Evolutionary conservation across 768 basidiomycete species (phyloP).

Genomic region (Russula dissimulans): DNA sequence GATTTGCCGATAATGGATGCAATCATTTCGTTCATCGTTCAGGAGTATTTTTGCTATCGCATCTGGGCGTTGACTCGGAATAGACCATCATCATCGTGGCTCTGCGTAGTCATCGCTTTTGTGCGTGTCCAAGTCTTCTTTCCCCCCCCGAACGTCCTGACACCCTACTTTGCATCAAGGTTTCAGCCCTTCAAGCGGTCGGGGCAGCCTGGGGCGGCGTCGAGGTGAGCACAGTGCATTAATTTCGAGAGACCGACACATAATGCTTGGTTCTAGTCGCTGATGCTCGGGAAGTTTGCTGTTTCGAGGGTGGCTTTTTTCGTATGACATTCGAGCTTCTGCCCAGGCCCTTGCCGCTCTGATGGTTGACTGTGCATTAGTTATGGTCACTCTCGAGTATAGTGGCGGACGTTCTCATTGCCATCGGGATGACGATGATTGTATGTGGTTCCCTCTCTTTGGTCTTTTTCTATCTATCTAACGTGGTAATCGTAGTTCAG

Average conservation of each 20-base stretch:
- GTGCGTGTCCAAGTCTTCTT: not conserved
- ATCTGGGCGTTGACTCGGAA: slow-evolving; percentile 22
- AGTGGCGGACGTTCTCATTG: slow-evolving; percentile 10
- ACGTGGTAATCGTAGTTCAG: not conserved
- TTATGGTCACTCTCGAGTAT: slow-evolving; percentile 8
- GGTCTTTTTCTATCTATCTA: too few species aligned
- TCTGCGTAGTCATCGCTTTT: not conserved
- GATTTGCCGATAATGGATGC: slow-evolving; percentile 25
- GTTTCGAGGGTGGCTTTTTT: slow-evolving; percentile 2
- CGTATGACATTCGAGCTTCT: not conserved
- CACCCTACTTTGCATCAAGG: not conserved
- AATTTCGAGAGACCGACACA: not conserved
- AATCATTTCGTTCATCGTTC: slow-evolving; percentile 23
- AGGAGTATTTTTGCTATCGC: slow-evolving; percentile 28
- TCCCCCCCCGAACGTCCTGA: not conserved
- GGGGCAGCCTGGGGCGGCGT: slow-evolving; percentile 8
- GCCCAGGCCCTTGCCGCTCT: not conserved
- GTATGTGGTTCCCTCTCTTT: not conserved
- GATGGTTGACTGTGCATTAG: not conserved
- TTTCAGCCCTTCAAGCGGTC: not conserved
- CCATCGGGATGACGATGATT: not conserved
- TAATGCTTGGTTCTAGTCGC: not conserved
- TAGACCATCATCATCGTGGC: not conserved
- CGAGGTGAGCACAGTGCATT: not conserved
- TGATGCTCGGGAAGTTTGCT: not conserved